Evolutionary conservation across 306 rosid genomes (phyloP).

Genomic region (Trichosanthes cucumerina): DNA sequence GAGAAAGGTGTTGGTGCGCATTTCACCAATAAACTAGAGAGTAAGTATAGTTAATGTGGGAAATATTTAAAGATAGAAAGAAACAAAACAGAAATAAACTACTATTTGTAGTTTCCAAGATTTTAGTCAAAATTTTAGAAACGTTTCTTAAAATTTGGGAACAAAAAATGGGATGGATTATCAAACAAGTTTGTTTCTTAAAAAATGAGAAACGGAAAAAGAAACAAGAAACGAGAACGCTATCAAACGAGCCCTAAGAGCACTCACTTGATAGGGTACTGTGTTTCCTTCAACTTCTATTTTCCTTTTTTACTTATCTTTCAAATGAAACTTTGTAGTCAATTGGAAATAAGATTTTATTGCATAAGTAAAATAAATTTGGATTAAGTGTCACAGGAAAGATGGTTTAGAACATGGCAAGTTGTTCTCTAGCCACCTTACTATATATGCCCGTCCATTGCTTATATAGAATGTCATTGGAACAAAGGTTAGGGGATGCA

Average conservation of each 20-base stretch:
- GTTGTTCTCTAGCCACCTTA: too few species aligned
- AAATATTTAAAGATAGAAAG: too few species aligned
- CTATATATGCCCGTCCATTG: not conserved
- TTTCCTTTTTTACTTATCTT: not conserved
- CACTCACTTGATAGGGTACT: slow-evolving; percentile 84
- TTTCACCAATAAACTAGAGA: too few species aligned
- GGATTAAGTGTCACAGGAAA: not conserved
- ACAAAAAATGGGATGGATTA: too few species aligned
- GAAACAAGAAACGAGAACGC: slow-evolving; percentile 69
- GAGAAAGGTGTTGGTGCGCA: too few species aligned
- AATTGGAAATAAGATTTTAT: not conserved
- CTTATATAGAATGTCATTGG: not conserved
- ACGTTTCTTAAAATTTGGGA: too few species aligned
- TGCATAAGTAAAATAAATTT: not conserved
- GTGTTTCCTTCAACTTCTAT: slow-evolving; percentile 12
- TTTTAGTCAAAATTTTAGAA: too few species aligned
- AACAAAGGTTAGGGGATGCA: not conserved
- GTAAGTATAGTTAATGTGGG: too few species aligned
- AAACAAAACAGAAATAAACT: too few species aligned
- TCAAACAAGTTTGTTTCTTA: too few species aligned
- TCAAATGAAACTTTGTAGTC: slow-evolving; percentile 4
- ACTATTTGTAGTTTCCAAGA: too few species aligned
- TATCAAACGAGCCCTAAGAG: slow-evolving; percentile 98
- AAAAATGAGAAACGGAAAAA: slow-evolving; percentile 51
- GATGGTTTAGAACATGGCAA: not conserved